Evolutionary conservation across 2,329 filamentous ascomycete species (phyloP), one percentile per base, ranked within the genome.

Genomic region (Aspergillus eucalypticola): DNA sequence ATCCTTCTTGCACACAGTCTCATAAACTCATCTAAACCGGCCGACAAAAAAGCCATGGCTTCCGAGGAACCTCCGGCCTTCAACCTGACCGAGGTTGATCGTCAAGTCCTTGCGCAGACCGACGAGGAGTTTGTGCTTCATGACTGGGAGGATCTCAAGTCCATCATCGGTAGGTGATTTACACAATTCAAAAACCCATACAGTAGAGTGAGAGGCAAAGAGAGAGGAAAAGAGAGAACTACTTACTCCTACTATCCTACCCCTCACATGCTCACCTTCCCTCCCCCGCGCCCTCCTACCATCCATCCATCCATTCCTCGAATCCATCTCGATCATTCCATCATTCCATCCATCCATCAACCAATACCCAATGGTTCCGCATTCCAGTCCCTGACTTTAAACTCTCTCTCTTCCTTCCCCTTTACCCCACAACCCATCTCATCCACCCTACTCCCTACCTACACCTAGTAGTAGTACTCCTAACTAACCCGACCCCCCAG

Each of bases 81-180:
- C 67, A 73, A 78, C 39, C 75, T 85, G 42, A 85, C 81, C 3
- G 75, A 77, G 41, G 73, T 79, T 55, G 83, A 85, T 68, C 79
- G 77, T 32, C 69, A 79, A 58, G 71, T 83, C 25, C 74, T 85
- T 15, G 72, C 81, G 3, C 81, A 80, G 62, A 81, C 73, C 53
- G 83, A 85, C 66, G 81, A 83, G 60, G 78, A 84, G 56, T 85
- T 81, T 65, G 69, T 80, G 49, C 74, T 75, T 39, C 82, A 83
- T 53, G 79, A 80, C 56, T 85, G 83, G 83, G 75, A 80, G 8
- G 76, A 84, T 42, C 71, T 85, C 23, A 79, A 79, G 64, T 67
- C 76, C 38, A 83, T 84, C 66, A 82, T 85, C 68, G 78, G 82
- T 84, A 73, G 64, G 74, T 69, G 17, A 21, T 50, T 50, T 23